These are phyloP conservation scores for Aspergillus bertholletiae DNA, from an alignment of 495 filamentous ascomycete genomes.

Conservation along the genomic window DNA sequence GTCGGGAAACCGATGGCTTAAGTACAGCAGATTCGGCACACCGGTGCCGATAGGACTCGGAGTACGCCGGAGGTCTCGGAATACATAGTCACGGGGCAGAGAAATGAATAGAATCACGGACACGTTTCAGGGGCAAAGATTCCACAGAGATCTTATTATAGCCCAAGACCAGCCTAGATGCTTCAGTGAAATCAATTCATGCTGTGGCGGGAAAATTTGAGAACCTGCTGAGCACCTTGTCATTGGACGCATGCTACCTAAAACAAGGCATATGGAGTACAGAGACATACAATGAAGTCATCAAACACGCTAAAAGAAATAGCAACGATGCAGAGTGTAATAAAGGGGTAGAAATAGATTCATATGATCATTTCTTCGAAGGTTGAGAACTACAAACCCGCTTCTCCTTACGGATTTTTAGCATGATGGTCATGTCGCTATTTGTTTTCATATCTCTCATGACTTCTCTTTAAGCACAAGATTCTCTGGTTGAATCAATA, in stretches of 20 bases:
- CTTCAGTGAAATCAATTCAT: not conserved
- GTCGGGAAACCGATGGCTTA: conserved; percentile 12
- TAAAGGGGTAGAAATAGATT: no score
- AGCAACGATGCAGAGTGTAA: no score
- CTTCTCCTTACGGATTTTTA: no score
- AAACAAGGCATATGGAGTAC: not conserved
- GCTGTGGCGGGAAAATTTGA: not conserved
- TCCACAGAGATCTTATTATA: not conserved
- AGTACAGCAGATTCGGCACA: conserved; percentile 10
- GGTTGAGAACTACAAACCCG: no score
- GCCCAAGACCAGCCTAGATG: not conserved
- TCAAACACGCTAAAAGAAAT: no score
- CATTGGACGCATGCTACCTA: not conserved
- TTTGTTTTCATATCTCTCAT: no score
- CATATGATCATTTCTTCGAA: no score
- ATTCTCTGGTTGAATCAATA: no score
- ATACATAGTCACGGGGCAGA: conserved; percentile 3
- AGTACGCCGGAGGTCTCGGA: conserved; percentile 10
- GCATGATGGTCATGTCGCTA: no score
- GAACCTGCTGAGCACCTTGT: not conserved
- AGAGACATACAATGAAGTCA: not conserved
- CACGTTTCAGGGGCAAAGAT: not conserved
- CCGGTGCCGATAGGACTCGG: conserved; percentile 7
- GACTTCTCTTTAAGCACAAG: no score
- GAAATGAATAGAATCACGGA: conserved; percentile 3